Conservation (phyloP, 2,329 filamentous ascomycete genomes). For the Gaeumannomyces tritici region DNA sequence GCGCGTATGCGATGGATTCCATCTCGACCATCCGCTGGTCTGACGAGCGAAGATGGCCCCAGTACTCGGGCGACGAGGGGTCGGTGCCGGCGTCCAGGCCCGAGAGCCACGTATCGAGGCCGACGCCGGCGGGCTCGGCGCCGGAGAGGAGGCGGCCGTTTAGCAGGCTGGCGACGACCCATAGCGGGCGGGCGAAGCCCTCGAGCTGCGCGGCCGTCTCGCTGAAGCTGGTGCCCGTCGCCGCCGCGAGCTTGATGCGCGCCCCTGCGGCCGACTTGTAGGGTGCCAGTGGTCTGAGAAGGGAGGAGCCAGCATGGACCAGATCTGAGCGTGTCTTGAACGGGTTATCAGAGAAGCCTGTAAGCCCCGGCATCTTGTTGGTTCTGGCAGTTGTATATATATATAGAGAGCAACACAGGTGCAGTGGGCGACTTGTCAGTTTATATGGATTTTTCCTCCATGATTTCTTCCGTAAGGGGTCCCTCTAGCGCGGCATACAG, state of each 20-base stretch:
- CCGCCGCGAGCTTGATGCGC: not conserved
- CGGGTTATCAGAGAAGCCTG: constrained; percentile 31
- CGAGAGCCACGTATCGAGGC: constrained; percentile 18
- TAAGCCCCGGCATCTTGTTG: constrained; percentile 23
- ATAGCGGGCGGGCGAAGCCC: constrained; percentile 30
- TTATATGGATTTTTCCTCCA: no score
- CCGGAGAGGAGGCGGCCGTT: not conserved
- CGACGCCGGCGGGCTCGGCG: not conserved
- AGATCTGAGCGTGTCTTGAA: constrained; percentile 25
- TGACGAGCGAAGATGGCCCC: constrained; percentile 32
- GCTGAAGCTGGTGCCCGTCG: constrained; percentile 24
- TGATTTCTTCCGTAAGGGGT: no score
- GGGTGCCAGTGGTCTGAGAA: constrained; percentile 21
- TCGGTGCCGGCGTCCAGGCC: constrained; percentile 23
- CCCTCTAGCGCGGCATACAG: no score
- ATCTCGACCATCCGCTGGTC: constrained; percentile 47
- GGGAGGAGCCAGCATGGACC: constrained; percentile 20
- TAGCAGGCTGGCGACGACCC: constrained; percentile 11
- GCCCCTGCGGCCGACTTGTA: constrained; percentile 9
- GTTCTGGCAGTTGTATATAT: not conserved
- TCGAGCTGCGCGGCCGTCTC: constrained; percentile 34
- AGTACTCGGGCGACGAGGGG: constrained; percentile 28
- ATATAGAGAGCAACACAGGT: not conserved
- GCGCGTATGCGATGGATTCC: constrained; percentile 38
- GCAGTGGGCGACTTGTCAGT: no score